Percentiles rank a stretch among this genome's conserved stretches.
Conservation (phyloP, 2,329 filamentous ascomycete genomes). For the Lachnellula occidentalis region DNA sequence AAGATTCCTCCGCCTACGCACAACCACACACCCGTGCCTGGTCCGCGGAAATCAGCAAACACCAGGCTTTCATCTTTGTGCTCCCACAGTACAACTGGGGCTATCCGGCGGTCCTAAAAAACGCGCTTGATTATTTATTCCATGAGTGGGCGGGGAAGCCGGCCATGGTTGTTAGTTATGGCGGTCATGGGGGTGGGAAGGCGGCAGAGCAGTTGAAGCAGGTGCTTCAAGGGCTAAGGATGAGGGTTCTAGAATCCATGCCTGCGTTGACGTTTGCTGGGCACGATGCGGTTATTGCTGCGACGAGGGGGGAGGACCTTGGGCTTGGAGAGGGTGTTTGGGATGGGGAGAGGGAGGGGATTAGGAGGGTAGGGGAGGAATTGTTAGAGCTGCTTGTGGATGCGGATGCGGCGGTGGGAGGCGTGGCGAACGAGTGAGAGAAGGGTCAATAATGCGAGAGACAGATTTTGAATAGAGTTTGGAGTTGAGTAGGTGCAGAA, state of each 20-base stretch:
- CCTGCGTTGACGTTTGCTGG: conserved; percentile 29
- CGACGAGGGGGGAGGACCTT: conserved; percentile 30
- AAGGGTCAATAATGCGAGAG: too few species aligned
- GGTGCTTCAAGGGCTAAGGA: conserved; percentile 32
- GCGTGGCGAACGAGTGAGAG: too few species aligned
- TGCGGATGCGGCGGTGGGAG: too few species aligned
- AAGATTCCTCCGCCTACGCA: conserved; percentile 29
- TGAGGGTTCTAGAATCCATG: conserved; percentile 31
- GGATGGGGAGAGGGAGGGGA: neutral
- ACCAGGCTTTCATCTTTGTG: conserved; percentile 38
- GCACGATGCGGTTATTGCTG: conserved; percentile 21
- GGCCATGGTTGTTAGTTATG: conserved; percentile 41
- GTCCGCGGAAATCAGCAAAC: conserved; percentile 32
- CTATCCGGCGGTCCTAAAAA: conserved; percentile 40
- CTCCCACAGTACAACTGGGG: conserved; percentile 42
- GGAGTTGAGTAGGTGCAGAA: too few species aligned
- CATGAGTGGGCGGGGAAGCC: conserved; percentile 43
- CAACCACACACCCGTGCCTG: conserved; percentile 34
- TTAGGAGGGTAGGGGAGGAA: neutral
- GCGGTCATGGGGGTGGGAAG: conserved; percentile 36
- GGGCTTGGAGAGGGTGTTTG: conserved; percentile 4
- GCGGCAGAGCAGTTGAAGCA: conserved; percentile 32
- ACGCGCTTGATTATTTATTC: conserved; percentile 43
- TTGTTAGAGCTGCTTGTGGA: neutral
- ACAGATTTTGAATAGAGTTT: too few species aligned